Evolutionary conservation across 306 rosid species (phyloP).

Genomic region (Alnus glutinosa): DNA sequence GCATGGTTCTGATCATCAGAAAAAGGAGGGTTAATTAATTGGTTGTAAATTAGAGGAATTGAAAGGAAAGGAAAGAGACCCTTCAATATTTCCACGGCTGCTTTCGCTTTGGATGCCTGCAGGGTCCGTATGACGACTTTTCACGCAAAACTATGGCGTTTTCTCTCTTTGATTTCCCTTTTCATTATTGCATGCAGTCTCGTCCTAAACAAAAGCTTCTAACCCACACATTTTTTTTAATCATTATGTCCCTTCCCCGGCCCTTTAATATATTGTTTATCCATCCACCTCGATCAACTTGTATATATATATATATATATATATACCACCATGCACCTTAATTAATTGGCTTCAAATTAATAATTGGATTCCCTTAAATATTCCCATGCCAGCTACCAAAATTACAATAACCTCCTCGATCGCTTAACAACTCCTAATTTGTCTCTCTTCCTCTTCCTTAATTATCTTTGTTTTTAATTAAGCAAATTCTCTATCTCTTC

Average conservation of each 20-base stretch:
- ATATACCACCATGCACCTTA: too few species aligned
- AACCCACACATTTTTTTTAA: constrained; percentile 32
- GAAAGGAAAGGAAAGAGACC: constrained; percentile 32
- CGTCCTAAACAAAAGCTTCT: constrained; percentile 41
- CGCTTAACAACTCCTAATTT: not conserved
- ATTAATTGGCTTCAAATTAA: not conserved
- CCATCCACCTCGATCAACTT: not conserved
- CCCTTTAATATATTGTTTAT: not conserved
- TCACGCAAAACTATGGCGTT: constrained; percentile 66
- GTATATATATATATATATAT: too few species aligned
- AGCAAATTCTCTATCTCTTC: too few species aligned
- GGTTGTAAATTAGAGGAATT: not conserved
- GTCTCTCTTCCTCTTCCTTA: too few species aligned
- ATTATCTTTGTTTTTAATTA: too few species aligned
- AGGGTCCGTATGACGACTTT: constrained; percentile 49
- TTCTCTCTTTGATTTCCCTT: constrained; percentile 21
- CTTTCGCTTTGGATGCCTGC: constrained; percentile 62
- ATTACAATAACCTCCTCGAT: not conserved
- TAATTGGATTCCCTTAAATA: not conserved
- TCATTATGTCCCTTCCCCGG: constrained; percentile 39
- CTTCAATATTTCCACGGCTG: constrained; percentile 15
- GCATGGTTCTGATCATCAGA: too few species aligned
- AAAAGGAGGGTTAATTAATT: too few species aligned
- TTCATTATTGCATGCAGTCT: constrained; percentile 50
- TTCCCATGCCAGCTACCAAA: not conserved